Evolutionary conservation across 148 eudicot species (phyloP).

Genomic region (Arctostaphylos glauca): DNA sequence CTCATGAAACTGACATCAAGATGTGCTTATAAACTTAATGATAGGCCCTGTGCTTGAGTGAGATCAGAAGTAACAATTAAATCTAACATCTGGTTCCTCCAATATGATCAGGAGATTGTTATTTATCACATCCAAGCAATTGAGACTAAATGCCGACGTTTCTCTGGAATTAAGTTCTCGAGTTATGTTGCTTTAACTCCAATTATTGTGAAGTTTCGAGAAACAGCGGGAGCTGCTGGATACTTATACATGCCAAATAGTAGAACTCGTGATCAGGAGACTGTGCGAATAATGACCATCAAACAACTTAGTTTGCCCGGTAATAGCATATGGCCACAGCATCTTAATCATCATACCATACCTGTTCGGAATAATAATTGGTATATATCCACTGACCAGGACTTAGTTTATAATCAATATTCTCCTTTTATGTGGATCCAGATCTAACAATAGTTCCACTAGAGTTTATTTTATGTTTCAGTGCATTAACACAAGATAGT

Average conservation of each 20-base stretch:
- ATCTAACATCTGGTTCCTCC: neutral
- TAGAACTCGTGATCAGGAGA: neutral
- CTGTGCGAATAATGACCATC: neutral
- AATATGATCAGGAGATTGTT: too few relatives aligned
- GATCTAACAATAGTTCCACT: neutral
- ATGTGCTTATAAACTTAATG: slow-evolving; percentile 1
- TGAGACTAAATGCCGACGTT: too few relatives aligned
- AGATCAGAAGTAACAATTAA: neutral
- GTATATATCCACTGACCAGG: neutral
- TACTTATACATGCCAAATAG: neutral
- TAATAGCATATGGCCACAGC: neutral
- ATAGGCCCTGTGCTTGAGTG: slow-evolving; percentile 3
- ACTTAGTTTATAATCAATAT: neutral
- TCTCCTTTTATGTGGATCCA: neutral
- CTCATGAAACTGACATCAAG: neutral
- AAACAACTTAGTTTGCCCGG: neutral
- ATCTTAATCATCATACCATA: neutral
- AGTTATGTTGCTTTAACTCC: neutral
- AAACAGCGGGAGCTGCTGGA: neutral
- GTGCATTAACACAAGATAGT: neutral
- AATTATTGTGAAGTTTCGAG: neutral
- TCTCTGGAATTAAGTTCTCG: too few relatives aligned
- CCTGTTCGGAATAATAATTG: neutral
- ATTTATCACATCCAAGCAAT: too few relatives aligned
- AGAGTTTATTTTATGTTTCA: neutral